Percentiles rank a stretch among this genome's conserved stretches.
These are phyloP conservation scores for Alternaria angustiovoidea DNA, from an alignment of 2,329 filamentous ascomycete species.

Conservation along the genomic window DNA sequence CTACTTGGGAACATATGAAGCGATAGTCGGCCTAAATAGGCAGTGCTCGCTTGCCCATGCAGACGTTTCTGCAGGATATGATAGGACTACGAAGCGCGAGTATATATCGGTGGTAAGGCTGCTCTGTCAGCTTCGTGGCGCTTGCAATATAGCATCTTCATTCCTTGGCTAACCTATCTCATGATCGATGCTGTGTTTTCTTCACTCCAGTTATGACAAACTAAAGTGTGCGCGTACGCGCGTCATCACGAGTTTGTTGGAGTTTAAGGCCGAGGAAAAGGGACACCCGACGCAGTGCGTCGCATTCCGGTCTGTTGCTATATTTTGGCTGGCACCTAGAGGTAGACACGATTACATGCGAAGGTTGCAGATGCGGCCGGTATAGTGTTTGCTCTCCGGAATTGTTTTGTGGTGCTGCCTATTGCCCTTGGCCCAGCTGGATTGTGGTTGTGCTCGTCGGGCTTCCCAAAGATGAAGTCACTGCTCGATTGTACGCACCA, in stretches of 20 bases:
- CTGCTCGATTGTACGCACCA: not conserved
- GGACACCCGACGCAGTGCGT: not conserved
- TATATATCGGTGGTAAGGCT: conserved; percentile 4
- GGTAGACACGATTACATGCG: not conserved
- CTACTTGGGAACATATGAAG: conserved; percentile 1
- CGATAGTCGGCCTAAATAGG: not conserved
- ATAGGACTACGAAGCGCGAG: conserved; percentile 1
- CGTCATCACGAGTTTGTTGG: not conserved
- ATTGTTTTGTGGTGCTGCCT: not conserved
- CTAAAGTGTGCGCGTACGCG: not conserved
- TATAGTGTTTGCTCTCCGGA: not conserved
- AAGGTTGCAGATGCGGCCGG: conserved; percentile 5
- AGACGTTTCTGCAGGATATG: not conserved
- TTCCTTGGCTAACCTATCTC: not conserved
- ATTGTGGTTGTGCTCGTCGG: not conserved
- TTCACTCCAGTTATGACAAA: not conserved
- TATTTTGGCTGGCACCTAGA: not conserved
- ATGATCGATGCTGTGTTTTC: not conserved
- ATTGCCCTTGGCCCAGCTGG: not conserved
- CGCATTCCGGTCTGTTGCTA: not conserved
- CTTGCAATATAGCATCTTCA: not conserved
- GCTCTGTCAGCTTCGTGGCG: conserved; percentile 11
- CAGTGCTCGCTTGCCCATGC: not conserved
- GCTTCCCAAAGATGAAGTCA: not conserved
- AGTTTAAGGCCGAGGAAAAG: not conserved